phyloP scores from a whole-genome alignment of 1,284 basidiomycete genomes.

The Ceratobasidium sp. region DNA sequence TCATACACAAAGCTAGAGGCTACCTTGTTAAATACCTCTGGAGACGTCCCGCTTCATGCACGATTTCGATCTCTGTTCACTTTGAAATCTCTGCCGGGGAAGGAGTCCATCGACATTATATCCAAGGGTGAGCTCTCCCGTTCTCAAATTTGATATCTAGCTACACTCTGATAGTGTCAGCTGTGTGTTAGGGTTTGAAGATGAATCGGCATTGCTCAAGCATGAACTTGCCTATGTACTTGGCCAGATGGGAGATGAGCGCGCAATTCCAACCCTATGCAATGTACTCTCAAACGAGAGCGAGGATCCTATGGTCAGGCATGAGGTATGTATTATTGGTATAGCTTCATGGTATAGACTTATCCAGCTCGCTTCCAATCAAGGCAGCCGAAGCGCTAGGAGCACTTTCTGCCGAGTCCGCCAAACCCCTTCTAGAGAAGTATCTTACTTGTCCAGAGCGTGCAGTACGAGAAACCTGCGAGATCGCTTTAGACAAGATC shows the following conservation, averaged over 20 bases:
- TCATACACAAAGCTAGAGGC: constrained; percentile 61
- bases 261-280: constrained; percentile 84
- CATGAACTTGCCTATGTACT: constrained; percentile 98
- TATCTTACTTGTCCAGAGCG: constrained; percentile 80
- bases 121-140: constrained; percentile 71
- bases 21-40: constrained; percentile 79
- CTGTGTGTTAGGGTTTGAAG: constrained; percentile 73
- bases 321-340: constrained; percentile 72
- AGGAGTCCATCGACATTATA: constrained; percentile 87
- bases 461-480: constrained; percentile 94
- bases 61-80: constrained; percentile 95
- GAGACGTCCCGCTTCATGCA: constrained; percentile 82
- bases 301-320: constrained; percentile 97
- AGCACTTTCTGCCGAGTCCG: constrained; percentile 80
- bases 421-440: constrained; percentile 77
- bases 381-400: constrained; percentile 98
- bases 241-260: constrained; percentile 83
- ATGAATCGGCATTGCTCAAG: constrained; percentile 91
- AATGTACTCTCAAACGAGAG: constrained; percentile 72
- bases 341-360: neutral
- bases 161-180: constrained; percentile 26
- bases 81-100: constrained; percentile 76
- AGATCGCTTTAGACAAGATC: constrained; percentile 96
- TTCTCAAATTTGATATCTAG: neutral
- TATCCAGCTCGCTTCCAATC: neutral